phyloP scores from a whole-genome alignment of 2,329 filamentous ascomycete species.

The Cercospora sp. region DNA sequence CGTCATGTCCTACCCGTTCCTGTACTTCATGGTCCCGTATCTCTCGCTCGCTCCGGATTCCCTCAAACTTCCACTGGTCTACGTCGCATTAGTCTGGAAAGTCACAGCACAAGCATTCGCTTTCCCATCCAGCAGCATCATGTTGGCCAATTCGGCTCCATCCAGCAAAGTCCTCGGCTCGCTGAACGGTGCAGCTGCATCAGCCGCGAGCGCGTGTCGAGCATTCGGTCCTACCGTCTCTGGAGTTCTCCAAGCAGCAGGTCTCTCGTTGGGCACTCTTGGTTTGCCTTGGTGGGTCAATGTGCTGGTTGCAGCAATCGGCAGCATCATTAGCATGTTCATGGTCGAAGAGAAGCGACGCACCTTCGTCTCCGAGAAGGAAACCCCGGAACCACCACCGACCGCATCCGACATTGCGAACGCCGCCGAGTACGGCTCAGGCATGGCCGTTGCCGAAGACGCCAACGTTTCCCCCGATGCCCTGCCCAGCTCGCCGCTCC shows the following conservation, averaged over 20 bases:
- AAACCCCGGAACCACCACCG: constrained; percentile 20
- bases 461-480: constrained; percentile 28
- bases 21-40: constrained; percentile 88
- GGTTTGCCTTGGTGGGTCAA: constrained; percentile 93
- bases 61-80: constrained; percentile 72
- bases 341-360: constrained; percentile 52
- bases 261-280: constrained; percentile 77
- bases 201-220: constrained; percentile 82
- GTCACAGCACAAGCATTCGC: constrained; percentile 89
- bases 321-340: constrained; percentile 71
- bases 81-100: constrained; percentile 80
- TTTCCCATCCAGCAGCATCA: constrained; percentile 85
- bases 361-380: constrained; percentile 34
- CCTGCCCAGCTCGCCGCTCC: constrained; percentile 33
- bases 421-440: constrained; percentile 26
- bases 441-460: constrained; percentile 31
- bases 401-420: constrained; percentile 26
- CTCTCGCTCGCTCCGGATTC: constrained; percentile 75
- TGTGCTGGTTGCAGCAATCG: constrained; percentile 71
- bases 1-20: constrained; percentile 77
- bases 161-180: constrained; percentile 82
- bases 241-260: constrained; percentile 78
- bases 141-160: constrained; percentile 84
- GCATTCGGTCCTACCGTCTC: constrained; percentile 88
- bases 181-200: constrained; percentile 89